Evolutionary conservation across 306 rosid species (phyloP).

Genomic region (Prunus fruticosa): DNA sequence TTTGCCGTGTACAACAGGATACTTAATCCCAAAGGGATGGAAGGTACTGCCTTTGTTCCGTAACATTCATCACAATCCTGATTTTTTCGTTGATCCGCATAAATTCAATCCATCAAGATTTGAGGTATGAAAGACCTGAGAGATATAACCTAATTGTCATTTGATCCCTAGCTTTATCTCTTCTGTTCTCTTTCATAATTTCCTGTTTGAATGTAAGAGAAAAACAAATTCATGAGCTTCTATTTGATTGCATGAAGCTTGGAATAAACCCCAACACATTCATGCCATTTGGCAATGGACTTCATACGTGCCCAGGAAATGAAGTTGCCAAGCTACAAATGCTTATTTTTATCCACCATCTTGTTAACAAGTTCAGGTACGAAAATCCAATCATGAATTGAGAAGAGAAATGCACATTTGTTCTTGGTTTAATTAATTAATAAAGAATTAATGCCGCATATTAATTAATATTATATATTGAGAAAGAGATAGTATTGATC

Average conservation of each 20-base stretch:
- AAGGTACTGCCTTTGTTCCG: constrained; percentile 28
- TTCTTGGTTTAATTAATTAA: too few species aligned
- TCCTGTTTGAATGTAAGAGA: neutral
- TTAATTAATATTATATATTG: too few species aligned
- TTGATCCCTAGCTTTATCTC: too few species aligned
- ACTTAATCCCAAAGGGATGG: constrained; percentile 27
- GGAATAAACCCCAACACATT: constrained; percentile 15
- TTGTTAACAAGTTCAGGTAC: constrained; percentile 26
- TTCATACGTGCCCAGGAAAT: constrained; percentile 29
- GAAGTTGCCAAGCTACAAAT: constrained; percentile 28
- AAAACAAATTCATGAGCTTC: neutral
- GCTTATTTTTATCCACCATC: constrained; percentile 25
- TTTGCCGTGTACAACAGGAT: neutral
- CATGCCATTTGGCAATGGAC: constrained; percentile 31
- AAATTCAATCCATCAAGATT: constrained; percentile 22
- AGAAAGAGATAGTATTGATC: neutral
- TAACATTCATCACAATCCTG: constrained; percentile 31
- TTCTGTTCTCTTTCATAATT: too few species aligned
- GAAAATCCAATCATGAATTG: too few species aligned
- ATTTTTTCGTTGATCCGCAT: constrained; percentile 14
- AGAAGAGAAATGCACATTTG: too few species aligned
- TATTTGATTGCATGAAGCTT: neutral
- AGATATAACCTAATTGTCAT: neutral
- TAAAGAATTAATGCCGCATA: too few species aligned
- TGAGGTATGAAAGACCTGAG: constrained; percentile 8